phyloP scores from a whole-genome alignment of 805 yeast genomes.

The Kodamaea fukazawae region DNA sequence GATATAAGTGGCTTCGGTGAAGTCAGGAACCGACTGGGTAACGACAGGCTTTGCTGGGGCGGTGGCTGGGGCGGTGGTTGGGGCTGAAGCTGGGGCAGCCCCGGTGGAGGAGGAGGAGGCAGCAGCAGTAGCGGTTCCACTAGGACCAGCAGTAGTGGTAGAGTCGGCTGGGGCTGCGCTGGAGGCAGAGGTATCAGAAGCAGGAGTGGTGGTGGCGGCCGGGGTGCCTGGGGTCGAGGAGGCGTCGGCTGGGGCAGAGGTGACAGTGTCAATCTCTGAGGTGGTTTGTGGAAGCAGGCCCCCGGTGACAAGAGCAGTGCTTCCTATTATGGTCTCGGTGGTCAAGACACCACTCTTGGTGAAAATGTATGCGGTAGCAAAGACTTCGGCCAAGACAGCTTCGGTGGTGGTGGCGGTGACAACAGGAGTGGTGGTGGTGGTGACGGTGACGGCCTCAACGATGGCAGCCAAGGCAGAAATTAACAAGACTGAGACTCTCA shows the following conservation, averaged over 20 bases:
- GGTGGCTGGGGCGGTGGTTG: constrained; percentile 5
- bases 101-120: no score
- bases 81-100: not conserved
- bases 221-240: not conserved
- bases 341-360: constrained; percentile 31
- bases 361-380: constrained; percentile 29
- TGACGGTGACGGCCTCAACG: constrained; percentile 17
- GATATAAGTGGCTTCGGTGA: constrained; percentile 2
- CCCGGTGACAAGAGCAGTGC: constrained; percentile 11
- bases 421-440: constrained; percentile 26
- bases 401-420: constrained; percentile 31
- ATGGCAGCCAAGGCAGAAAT: constrained; percentile 10
- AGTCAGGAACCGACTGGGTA: not conserved
- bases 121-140: constrained; percentile 9
- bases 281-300: constrained; percentile 8
- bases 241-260: constrained; percentile 1
- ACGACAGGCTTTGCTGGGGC: constrained; percentile 3
- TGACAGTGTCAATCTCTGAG: constrained; percentile 7
- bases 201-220: not conserved
- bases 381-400: constrained; percentile 23
- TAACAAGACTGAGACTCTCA: constrained; percentile 6
- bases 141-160: constrained; percentile 5
- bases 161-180: constrained; percentile 9
- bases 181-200: constrained; percentile 6
- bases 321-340: constrained; percentile 23